A percentile compares a stretch with the other conserved stretches of the same genome.
Conservation (phyloP, 192 early-diverging fungal genomes). For the Entophlyctis luteolus region DNA sequence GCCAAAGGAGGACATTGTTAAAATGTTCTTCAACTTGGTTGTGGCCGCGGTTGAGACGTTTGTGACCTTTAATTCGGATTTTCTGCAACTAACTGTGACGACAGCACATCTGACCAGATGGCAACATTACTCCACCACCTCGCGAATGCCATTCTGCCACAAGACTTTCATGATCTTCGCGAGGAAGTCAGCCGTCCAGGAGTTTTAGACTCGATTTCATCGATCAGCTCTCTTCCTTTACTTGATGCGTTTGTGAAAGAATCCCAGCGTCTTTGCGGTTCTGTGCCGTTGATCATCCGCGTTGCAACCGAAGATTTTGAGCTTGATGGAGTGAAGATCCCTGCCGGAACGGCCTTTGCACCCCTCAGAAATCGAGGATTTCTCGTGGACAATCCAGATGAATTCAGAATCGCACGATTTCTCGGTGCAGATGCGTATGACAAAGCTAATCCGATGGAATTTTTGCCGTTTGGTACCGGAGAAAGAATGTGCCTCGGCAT, state of each 20-base stretch:
- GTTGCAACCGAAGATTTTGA: not conserved
- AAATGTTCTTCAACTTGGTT: not conserved
- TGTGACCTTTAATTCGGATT: not conserved
- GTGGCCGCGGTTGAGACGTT: not conserved
- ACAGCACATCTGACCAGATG: not conserved
- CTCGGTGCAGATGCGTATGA: constrained; percentile 5
- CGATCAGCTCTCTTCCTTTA: not conserved
- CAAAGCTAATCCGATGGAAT: constrained; percentile 3
- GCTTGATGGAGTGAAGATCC: not conserved
- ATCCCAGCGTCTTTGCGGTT: not conserved
- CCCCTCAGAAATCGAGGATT: not conserved
- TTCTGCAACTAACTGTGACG: not conserved
- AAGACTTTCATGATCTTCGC: not conserved
- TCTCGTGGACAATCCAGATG: not conserved
- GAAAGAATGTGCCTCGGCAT: constrained; percentile 9
- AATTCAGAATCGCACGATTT: constrained; percentile 3
- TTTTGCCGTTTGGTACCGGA: constrained; percentile 5
- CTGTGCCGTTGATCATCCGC: not conserved
- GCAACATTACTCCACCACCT: not conserved
- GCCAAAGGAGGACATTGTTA: not conserved
- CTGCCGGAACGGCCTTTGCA: not conserved
- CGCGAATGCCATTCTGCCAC: not conserved
- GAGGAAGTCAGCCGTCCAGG: not conserved
- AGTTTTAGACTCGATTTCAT: not conserved
- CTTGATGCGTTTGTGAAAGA: constrained; percentile 16